Percentiles rank a stretch among this genome's conserved stretches.
Conservation (phyloP, 1,284 basidiomycete genomes). For the Leccinum angustisporum region DNA sequence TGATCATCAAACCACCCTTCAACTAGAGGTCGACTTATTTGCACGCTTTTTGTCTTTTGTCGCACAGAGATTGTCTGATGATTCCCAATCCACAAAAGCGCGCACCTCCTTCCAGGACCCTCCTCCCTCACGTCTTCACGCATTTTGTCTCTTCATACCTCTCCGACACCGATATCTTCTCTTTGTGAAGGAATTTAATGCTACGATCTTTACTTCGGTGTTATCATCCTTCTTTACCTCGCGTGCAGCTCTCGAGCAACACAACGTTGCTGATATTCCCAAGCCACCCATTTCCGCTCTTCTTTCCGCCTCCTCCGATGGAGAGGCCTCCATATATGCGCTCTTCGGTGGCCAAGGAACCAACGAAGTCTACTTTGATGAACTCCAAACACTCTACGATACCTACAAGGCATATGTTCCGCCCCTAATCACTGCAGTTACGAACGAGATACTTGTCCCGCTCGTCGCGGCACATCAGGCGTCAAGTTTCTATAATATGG, state of each 20-base stretch:
- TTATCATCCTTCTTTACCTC: conserved; percentile 83
- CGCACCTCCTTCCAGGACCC: conserved; percentile 45
- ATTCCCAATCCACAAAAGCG: conserved; percentile 52
- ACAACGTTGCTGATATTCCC: conserved; percentile 60
- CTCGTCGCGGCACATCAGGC: conserved; percentile 66
- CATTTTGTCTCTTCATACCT: conserved; percentile 83
- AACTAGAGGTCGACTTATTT: conserved; percentile 75
- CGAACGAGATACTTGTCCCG: conserved; percentile 68
- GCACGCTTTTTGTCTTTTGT: conserved; percentile 80
- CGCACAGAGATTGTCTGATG: conserved; percentile 58
- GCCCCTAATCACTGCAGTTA: conserved; percentile 66
- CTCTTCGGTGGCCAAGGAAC: conserved; percentile 99
- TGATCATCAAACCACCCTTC: conserved; percentile 52
- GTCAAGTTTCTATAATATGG: conserved; percentile 79
- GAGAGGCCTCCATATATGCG: conserved; percentile 84
- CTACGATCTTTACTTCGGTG: conserved; percentile 74
- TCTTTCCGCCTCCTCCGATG: conserved; percentile 65
- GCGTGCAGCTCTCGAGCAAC: conserved; percentile 68
- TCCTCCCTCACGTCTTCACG: conserved; percentile 73
- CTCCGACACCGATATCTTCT: conserved; percentile 74
- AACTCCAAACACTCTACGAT: conserved; percentile 90
- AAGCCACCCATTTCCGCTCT: conserved; percentile 72
- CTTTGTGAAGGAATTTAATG: conserved; percentile 76
- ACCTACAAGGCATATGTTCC: conserved; percentile 86
- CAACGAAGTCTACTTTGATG: conserved; percentile 98